These are phyloP conservation scores for Cryptosporidium ubiquitum DNA, from an alignment of 169 alveolate genomes.

Conservation along the genomic window DNA sequence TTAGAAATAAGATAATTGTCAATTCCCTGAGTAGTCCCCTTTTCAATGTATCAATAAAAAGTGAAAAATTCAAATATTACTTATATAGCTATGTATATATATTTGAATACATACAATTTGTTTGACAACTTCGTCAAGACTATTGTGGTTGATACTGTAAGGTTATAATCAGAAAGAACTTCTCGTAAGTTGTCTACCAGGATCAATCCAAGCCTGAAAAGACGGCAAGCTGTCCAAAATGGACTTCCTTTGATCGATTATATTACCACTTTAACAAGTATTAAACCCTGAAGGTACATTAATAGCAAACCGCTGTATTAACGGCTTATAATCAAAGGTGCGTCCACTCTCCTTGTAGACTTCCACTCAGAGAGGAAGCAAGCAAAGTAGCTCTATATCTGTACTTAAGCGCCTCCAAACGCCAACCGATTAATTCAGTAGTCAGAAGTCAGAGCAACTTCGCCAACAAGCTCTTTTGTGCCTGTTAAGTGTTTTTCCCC, in stretches of 20 bases:
- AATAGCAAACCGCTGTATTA: not conserved
- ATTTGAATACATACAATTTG: not conserved
- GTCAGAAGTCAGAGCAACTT: not conserved
- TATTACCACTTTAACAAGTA: conserved; percentile 7
- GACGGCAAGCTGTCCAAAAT: not conserved
- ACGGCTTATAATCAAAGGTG: not conserved
- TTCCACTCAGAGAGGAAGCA: conserved; percentile 8
- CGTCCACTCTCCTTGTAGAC: conserved; percentile 12
- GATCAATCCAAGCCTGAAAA: conserved; percentile 9
- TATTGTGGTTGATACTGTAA: not conserved
- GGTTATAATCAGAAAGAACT: not conserved
- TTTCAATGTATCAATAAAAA: not conserved
- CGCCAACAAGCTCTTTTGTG: conserved; percentile 14
- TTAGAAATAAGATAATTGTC: not conserved
- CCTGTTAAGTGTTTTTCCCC: not conserved
- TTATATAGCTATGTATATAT: not conserved
- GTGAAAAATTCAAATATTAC: not conserved
- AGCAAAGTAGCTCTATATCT: conserved; percentile 4
- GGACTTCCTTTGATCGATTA: not conserved
- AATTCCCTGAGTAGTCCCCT: not conserved
- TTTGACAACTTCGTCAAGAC: not conserved
- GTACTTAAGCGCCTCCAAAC: conserved; percentile 18
- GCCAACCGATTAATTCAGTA: not conserved
- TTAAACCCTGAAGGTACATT: not conserved
- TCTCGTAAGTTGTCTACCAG: conserved; percentile 1